Evolutionary conservation across 305 asterid species (phyloP).

Genomic region (Coffea humblotiana): DNA sequence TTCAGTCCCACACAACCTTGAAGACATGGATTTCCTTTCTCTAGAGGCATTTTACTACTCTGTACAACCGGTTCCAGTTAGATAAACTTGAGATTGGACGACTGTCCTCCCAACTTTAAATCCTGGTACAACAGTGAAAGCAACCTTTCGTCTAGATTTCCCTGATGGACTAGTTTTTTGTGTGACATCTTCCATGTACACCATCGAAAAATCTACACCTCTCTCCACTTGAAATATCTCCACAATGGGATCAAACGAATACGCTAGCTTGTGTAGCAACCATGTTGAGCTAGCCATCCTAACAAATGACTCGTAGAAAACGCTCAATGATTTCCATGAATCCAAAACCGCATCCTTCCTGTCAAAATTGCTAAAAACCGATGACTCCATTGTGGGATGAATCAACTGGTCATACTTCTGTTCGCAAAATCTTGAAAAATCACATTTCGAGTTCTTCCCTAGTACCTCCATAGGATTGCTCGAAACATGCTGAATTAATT

Average conservation of each 20-base stretch:
- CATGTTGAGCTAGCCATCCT: conserved; percentile 89
- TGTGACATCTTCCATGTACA: conserved; percentile 80
- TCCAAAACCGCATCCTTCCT: conserved; percentile 72
- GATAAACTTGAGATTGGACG: conserved; percentile 82
- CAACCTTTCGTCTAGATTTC: conserved; percentile 59
- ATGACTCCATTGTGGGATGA: conserved; percentile 87
- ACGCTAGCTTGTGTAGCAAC: conserved; percentile 85
- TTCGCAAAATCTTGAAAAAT: conserved; percentile 73
- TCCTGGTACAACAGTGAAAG: conserved; percentile 86
- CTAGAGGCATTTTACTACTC: conserved; percentile 25
- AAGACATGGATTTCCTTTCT: neutral
- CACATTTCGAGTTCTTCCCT: conserved; percentile 62
- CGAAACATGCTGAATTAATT: conserved; percentile 67
- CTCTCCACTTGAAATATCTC: conserved; percentile 86
- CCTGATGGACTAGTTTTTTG: conserved; percentile 36
- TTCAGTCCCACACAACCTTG: neutral
- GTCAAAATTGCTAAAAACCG: conserved; percentile 72
- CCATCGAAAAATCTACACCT: conserved; percentile 72
- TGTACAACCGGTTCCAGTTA: conserved; percentile 38
- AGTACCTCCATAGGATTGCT: conserved; percentile 73
- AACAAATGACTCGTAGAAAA: conserved; percentile 79
- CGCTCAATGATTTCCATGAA: conserved; percentile 77
- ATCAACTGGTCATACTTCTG: conserved; percentile 75
- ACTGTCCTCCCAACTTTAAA: conserved; percentile 73
- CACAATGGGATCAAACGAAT: conserved; percentile 62